A percentile compares a stretch with the other conserved stretches of the same genome.
Conservation (phyloP, 768 basidiomycete genomes). For the Xerocomus spinulosus region DNA sequence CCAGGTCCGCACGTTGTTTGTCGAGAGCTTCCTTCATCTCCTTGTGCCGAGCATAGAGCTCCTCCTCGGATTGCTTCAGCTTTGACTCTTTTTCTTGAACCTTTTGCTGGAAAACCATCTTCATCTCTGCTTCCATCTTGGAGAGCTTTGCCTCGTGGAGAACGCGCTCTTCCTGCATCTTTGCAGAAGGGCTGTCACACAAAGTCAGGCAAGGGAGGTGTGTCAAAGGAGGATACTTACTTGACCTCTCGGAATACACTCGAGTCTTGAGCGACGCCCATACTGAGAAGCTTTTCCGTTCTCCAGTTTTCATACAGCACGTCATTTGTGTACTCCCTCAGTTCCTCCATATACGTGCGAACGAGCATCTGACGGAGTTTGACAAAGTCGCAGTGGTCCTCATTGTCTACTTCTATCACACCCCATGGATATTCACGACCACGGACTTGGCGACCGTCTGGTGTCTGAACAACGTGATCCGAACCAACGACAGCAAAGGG, state of each 20-base stretch:
- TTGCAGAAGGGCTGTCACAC: constrained; percentile 77
- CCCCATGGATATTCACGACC: constrained; percentile 99
- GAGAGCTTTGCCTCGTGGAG: constrained; percentile 96
- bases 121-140: constrained; percentile 99
- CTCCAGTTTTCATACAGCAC: constrained; percentile 98
- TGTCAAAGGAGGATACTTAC: constrained; percentile 45
- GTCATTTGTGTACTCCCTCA: constrained; percentile 95
- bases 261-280: constrained; percentile 98
- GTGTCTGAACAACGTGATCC: constrained; percentile 71
- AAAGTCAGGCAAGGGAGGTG: constrained; percentile 11
- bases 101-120: constrained; percentile 99
- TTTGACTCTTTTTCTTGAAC: constrained; percentile 99
- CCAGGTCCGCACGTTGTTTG: constrained; percentile 91
- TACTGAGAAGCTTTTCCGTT: constrained; percentile 90
- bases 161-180: constrained; percentile 93
- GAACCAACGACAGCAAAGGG: constrained; percentile 99
- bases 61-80: constrained; percentile 98
- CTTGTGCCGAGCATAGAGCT: constrained; percentile 95
- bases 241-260: constrained; percentile 99
- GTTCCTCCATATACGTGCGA: constrained; percentile 98
- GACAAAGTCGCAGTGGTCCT: constrained; percentile 98
- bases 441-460: constrained; percentile 89
- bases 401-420: constrained; percentile 98
- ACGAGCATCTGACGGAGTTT: constrained; percentile 99
- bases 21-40: constrained; percentile 99